Percentiles rank a stretch among this genome's conserved stretches.
Evolutionary conservation across 208 protist genomes (phyloP).

Genomic region (Trypanosoma brucei): DNA sequence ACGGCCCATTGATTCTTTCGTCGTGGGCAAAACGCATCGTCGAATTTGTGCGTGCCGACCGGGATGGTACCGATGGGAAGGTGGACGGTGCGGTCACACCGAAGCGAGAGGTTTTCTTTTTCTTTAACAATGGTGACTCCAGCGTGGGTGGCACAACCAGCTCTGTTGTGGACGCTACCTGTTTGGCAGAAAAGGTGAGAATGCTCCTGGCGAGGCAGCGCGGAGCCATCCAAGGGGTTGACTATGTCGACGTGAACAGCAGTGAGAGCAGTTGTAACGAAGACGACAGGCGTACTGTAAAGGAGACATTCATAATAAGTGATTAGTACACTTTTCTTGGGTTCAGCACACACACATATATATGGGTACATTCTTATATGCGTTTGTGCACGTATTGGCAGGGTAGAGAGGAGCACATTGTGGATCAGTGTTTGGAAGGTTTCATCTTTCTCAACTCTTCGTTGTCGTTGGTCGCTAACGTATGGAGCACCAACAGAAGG

Average conservation of each 20-base stretch:
- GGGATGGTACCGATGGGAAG: too few species aligned
- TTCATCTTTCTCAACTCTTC: too few species aligned
- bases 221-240: neutral
- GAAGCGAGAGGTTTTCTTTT: slow-evolving; percentile 60
- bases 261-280: slow-evolving; percentile 4
- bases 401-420: too few species aligned
- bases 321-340: too few species aligned
- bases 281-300: neutral
- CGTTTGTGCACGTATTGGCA: too few species aligned
- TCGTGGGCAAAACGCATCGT: slow-evolving; percentile 62
- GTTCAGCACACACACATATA: too few species aligned
- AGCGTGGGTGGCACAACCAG: slow-evolving; percentile 57
- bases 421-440: too few species aligned
- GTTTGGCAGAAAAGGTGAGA: slow-evolving; percentile 37
- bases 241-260: slow-evolving; percentile 4
- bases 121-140: slow-evolving; percentile 83
- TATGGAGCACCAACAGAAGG: too few species aligned
- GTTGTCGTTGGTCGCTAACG: too few species aligned
- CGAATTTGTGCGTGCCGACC: slow-evolving; percentile 23
- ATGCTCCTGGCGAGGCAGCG: slow-evolving; percentile 13
- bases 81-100: too few species aligned
- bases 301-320: too few species aligned
- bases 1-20: slow-evolving; percentile 44
- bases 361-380: too few species aligned
- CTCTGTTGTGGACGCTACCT: slow-evolving; percentile 72